Evolutionary conservation across 1,284 basidiomycete species (phyloP).

Genomic region (Leccinum griseonigrum): DNA sequence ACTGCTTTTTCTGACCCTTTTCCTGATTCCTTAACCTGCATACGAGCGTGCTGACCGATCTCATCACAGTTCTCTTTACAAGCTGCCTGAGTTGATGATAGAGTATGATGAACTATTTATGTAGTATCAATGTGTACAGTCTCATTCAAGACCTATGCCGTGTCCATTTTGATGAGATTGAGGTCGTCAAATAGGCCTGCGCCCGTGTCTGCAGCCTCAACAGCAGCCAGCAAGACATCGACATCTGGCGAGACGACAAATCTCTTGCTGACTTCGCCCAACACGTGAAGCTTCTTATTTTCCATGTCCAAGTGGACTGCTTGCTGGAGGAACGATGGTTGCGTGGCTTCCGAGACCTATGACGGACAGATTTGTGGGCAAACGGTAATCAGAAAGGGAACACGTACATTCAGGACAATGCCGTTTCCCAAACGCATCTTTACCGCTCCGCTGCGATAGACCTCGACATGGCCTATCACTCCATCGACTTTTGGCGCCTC

Average conservation of each 20-base stretch:
- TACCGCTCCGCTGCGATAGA: slow-evolving; percentile 82
- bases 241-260: slow-evolving; percentile 88
- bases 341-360: slow-evolving; percentile 82
- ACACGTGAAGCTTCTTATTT: slow-evolving; percentile 60
- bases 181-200: slow-evolving; percentile 42
- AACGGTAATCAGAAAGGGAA: slow-evolving; percentile 6
- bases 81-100: background rate
- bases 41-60: slow-evolving; percentile 11
- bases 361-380: slow-evolving; percentile 4
- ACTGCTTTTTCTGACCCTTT: slow-evolving; percentile 46
- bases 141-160: background rate
- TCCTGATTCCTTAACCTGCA: no score
- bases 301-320: slow-evolving; percentile 71
- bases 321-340: slow-evolving; percentile 88
- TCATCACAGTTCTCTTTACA: slow-evolving; percentile 3
- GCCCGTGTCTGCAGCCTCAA: slow-evolving; percentile 54
- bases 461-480: slow-evolving; percentile 76
- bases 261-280: slow-evolving; percentile 85
- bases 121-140: background rate
- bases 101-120: background rate
- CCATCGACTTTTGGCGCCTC: slow-evolving; percentile 58
- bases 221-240: slow-evolving; percentile 70
- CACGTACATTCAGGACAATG: slow-evolving; percentile 77
- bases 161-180: slow-evolving; percentile 59
- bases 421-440: slow-evolving; percentile 82